Base-by-base conservation (phyloP, 179 eudicot species). In the Silene noctiflora region DNA sequence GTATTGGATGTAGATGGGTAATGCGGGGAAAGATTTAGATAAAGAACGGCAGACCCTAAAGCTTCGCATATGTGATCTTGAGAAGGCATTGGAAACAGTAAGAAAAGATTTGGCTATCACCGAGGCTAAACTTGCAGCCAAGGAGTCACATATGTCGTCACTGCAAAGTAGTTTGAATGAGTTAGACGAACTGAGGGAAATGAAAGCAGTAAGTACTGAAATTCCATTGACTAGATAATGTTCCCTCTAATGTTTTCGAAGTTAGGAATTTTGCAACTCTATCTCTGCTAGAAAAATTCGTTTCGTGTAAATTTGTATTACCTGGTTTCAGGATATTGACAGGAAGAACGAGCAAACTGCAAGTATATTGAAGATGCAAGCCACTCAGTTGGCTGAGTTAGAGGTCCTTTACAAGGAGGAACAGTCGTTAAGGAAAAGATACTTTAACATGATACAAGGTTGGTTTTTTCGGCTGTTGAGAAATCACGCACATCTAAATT, bases 271-370 rank as follows among this genome's bases (percentile, higher is more conserved):
- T 10, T 33, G n/a, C 25, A 13, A 17, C n/a, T 22, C 12, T 21
- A n/a, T 44, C 42, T 74, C 46, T 31, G n/a, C 21, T 69, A 8
- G 7, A 11, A 4, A 35, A 10, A 11, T 11, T 58, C 20, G 17
- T 16, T 48, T 46, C 22, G 8, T 22, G 24, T 63, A 66, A 78
- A 33, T 16, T 67, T 27, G 6, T 67, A 7, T 44, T 65, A 44
- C 61, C 24, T 77, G 51, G 48, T 81, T 81, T 22, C 77, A 96
- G 99, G 99, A 96, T 79, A 89, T 96, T 83, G 98, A 96, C 73
- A 83, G 98, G 73, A 96, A 94, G 85, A 96, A 96, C 86, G 93
- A 90, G 82, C 99, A 94, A 85, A 96, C 99, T 59, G 98, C 99
- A 69, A 77, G 89, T 72, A 88, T 96, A 75, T 79, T 96, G 81